Evolutionary conservation across 139 green algal genomes (phyloP).

Genomic region (Tetradesmus obliquus): DNA sequence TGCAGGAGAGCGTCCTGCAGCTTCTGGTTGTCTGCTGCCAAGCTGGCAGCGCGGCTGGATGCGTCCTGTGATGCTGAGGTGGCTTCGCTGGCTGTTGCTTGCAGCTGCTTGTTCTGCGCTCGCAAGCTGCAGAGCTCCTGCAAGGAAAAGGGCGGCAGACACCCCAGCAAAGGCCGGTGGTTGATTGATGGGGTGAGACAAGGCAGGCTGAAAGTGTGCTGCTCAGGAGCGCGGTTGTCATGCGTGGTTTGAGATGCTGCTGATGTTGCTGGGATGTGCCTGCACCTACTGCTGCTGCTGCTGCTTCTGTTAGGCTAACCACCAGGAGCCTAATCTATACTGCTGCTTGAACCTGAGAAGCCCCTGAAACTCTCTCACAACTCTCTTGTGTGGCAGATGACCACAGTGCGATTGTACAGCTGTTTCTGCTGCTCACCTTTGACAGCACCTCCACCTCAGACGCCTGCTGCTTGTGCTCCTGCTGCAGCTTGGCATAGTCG

Average conservation of each 20-base stretch:
- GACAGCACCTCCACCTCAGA: slow-evolving; percentile 18
- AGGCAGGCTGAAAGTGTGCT: neutral
- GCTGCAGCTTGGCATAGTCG: neutral
- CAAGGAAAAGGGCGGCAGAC: neutral
- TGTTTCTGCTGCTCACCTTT: neutral
- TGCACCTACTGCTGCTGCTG: neutral
- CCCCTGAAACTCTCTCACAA: no score
- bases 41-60: neutral
- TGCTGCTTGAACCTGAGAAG: no score
- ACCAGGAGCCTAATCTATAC: no score
- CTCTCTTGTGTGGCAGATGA: no score
- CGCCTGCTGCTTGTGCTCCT: slow-evolving; percentile 34
- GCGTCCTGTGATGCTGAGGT: neutral
- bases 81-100: neutral
- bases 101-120: slow-evolving; percentile 20
- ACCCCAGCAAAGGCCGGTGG: neutral
- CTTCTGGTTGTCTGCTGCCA: slow-evolving; percentile 21
- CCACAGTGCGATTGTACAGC: no score
- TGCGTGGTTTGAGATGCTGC: neutral
- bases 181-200: neutral
- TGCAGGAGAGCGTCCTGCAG: slow-evolving; percentile 5
- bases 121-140: slow-evolving; percentile 18
- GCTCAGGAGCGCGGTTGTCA: neutral
- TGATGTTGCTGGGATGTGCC: neutral
- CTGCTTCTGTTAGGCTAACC: no score